Percentiles rank a stretch among this genome's conserved stretches.
phyloP scores from a whole-genome alignment of 257 asterid genomes.

The Scutellaria galericulata region DNA sequence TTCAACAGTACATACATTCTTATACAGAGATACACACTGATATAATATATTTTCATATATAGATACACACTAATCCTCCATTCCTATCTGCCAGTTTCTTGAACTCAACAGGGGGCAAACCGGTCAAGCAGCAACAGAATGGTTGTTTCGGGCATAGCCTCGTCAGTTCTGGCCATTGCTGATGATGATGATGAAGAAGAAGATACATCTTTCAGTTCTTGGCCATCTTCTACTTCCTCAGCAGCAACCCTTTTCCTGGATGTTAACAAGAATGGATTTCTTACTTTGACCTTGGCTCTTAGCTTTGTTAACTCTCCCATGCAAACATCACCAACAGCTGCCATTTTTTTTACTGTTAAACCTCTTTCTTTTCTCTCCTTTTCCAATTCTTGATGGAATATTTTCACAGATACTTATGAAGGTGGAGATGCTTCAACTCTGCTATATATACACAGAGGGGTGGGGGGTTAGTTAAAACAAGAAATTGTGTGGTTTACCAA shows the following conservation, averaged over 20 bases:
- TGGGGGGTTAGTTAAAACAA: constrained; percentile 10
- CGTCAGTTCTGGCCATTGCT: constrained; percentile 37
- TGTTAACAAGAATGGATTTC: constrained; percentile 45
- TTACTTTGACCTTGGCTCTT: constrained; percentile 50
- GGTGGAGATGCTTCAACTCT: constrained; percentile 1
- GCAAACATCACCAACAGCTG: constrained; percentile 62
- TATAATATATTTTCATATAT: background rate
- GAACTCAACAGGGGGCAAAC: constrained; percentile 63
- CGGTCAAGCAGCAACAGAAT: constrained; percentile 75
- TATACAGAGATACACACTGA: constrained; percentile 24
- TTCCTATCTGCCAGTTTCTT: constrained; percentile 3
- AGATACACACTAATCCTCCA: constrained; percentile 9
- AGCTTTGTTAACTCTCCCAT: constrained; percentile 61
- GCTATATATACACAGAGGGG: constrained; percentile 26
- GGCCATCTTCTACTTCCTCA: constrained; percentile 26
- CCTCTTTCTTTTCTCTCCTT: background rate
- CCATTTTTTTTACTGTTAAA: constrained; percentile 40
- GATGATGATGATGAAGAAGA: constrained; percentile 34
- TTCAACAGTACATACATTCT: constrained; percentile 26
- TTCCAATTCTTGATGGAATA: background rate
- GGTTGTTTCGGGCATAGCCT: constrained; percentile 56
- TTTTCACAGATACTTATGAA: constrained; percentile 20
- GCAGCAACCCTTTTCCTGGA: constrained; percentile 39
- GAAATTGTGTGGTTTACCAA: constrained; percentile 27
- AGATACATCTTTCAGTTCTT: constrained; percentile 31